Percentiles rank a stretch among this genome's conserved stretches.
phyloP scores from a whole-genome alignment of 495 filamentous ascomycete genomes.

The Clavariopsis aquatica region DNA sequence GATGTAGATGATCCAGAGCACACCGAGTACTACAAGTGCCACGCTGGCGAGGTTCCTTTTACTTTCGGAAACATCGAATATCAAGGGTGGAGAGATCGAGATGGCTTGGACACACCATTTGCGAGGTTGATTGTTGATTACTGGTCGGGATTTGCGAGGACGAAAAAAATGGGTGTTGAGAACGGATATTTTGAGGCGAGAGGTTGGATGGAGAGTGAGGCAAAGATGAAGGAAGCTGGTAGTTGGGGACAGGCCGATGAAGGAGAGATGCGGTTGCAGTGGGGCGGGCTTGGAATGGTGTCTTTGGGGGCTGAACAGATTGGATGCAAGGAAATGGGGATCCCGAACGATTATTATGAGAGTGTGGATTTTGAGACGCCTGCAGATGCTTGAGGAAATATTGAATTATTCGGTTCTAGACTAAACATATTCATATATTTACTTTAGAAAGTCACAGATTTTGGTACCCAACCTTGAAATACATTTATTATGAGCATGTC shows the following conservation, averaged over 20 bases:
- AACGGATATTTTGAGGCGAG: conserved; percentile 29
- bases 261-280: conserved; percentile 16
- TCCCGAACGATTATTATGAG: conserved; percentile 6
- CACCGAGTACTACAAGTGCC: conserved; percentile 39
- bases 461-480: no score
- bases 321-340: conserved; percentile 5
- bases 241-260: background rate
- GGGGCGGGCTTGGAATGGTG: conserved; percentile 2
- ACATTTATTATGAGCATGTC: no score
- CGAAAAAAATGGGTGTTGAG: conserved; percentile 27
- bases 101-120: conserved; percentile 35
- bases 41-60: conserved; percentile 34
- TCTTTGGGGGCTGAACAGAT: background rate
- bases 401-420: no score
- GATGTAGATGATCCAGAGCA: conserved; percentile 6
- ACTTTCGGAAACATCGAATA: conserved; percentile 34
- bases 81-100: conserved; percentile 29
- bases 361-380: background rate
- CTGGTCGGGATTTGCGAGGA: conserved; percentile 35
- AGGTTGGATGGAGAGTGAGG: conserved; percentile 27
- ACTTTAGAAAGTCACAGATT: no score
- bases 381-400: background rate
- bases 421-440: no score
- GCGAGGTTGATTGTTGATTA: conserved; percentile 36
- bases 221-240: conserved; percentile 26